phyloP scores from a whole-genome alignment of 257 asterid genomes.

The Lycium barbarum region DNA sequence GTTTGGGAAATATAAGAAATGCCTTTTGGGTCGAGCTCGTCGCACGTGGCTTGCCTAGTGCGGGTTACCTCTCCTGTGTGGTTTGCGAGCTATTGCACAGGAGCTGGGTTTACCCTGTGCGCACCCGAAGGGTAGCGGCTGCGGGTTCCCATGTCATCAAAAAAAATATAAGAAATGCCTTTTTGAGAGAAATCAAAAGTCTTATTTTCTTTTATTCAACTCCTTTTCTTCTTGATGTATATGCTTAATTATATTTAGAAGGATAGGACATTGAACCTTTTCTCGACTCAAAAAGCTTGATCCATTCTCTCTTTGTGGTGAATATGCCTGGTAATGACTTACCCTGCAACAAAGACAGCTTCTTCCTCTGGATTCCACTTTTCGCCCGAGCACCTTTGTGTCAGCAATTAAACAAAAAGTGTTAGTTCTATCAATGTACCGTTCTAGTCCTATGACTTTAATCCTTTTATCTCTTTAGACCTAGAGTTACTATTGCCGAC shows the following conservation, averaged over 20 bases:
- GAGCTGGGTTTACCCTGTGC: no score
- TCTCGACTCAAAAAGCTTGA: not conserved
- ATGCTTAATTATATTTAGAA: not conserved
- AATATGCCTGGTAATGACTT: constrained; percentile 9
- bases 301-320: not conserved
- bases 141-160: no score
- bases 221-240: not conserved
- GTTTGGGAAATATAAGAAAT: not conserved
- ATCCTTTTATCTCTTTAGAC: not conserved
- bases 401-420: not conserved
- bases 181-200: constrained; percentile 7
- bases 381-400: not conserved
- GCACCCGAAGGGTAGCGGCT: no score
- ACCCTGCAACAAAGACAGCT: not conserved
- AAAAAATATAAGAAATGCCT: no score
- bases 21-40: no score
- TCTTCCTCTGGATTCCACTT: not conserved
- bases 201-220: not conserved
- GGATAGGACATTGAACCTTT: not conserved
- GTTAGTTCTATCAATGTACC: not conserved
- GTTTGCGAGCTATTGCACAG: no score
- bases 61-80: no score
- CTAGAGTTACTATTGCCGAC: constrained; percentile 4
- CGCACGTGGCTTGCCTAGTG: no score
- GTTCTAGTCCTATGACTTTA: not conserved